Evolutionary conservation across 768 basidiomycete genomes (phyloP).

Genomic region (Cantharellus anzutake): DNA sequence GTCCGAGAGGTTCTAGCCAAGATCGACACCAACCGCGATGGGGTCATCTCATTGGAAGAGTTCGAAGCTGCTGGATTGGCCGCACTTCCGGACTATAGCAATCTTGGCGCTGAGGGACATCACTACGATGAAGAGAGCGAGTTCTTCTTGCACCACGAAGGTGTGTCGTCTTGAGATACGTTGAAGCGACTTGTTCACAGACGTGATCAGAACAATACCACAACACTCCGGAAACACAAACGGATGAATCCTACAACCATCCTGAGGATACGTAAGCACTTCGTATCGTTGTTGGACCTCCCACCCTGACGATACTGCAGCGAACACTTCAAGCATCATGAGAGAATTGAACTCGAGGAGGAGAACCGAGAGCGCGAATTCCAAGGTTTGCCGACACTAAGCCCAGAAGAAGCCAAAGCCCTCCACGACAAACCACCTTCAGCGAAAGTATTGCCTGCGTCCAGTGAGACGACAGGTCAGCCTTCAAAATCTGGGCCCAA

Average conservation of each 20-base stretch:
- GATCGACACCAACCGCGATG: constrained; percentile 63
- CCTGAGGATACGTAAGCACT: constrained; percentile 47
- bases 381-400: constrained; percentile 43
- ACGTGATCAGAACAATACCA: constrained; percentile 59
- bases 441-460: not conserved
- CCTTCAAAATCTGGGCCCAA: constrained; percentile 3
- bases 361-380: constrained; percentile 66
- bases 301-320: constrained; percentile 14
- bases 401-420: constrained; percentile 1
- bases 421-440: constrained; percentile 1
- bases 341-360: constrained; percentile 65
- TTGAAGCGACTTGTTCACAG: constrained; percentile 5
- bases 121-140: constrained; percentile 71
- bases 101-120: constrained; percentile 76
- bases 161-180: constrained; percentile 20
- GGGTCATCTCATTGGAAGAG: constrained; percentile 47
- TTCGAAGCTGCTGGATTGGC: constrained; percentile 51
- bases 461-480: constrained; percentile 5
- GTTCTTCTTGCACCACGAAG: constrained; percentile 96
- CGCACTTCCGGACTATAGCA: constrained; percentile 67
- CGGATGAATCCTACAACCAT: constrained; percentile 85
- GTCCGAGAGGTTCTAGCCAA: constrained; percentile 46
- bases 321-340: constrained; percentile 85
- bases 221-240: constrained; percentile 92
- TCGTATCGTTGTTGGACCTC: not conserved